Evolutionary conservation across 1,139 yeast genomes (phyloP).

Genomic region (Lizanozyma gosingica): DNA sequence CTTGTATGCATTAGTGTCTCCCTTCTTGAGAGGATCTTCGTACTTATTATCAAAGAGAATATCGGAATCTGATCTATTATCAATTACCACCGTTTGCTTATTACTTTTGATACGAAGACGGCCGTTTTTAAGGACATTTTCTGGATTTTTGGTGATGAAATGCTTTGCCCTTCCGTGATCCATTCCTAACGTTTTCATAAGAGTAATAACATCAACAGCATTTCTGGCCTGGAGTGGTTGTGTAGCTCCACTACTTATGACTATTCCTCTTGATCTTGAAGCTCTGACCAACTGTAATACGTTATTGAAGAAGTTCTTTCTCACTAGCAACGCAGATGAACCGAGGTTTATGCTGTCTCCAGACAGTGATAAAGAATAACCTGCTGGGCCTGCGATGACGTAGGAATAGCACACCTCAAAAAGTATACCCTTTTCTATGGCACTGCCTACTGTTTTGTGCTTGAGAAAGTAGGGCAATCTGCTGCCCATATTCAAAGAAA

Average conservation of each 20-base stretch:
- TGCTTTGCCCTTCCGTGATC: constrained; percentile 53
- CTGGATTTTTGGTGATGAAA: constrained; percentile 52
- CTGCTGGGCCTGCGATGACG: constrained; percentile 36
- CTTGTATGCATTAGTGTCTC: constrained; percentile 16
- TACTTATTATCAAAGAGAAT: constrained; percentile 10
- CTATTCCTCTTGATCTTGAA: constrained; percentile 68
- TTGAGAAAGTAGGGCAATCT: constrained; percentile 71
- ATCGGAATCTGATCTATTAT: constrained; percentile 20
- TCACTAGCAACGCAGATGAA: constrained; percentile 18
- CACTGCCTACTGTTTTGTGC: constrained; percentile 79
- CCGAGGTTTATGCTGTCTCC: constrained; percentile 11
- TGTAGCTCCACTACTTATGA: constrained; percentile 70
- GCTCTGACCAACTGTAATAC: constrained; percentile 74
- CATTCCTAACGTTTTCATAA: constrained; percentile 63
- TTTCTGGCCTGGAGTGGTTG: constrained; percentile 53
- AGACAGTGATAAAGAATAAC: constrained; percentile 14
- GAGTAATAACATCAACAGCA: constrained; percentile 57
- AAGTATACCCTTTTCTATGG: constrained; percentile 71
- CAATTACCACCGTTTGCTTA: constrained; percentile 54
- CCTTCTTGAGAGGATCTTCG: constrained; percentile 20
- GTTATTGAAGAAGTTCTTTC: constrained; percentile 61
- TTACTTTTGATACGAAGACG: constrained; percentile 61
- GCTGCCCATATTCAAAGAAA: constrained; percentile 59
- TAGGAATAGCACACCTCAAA: constrained; percentile 70
- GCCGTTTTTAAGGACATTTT: constrained; percentile 60